Evolutionary conservation across 306 rosid genomes (phyloP).

Genomic region (Castanospermum australe): DNA sequence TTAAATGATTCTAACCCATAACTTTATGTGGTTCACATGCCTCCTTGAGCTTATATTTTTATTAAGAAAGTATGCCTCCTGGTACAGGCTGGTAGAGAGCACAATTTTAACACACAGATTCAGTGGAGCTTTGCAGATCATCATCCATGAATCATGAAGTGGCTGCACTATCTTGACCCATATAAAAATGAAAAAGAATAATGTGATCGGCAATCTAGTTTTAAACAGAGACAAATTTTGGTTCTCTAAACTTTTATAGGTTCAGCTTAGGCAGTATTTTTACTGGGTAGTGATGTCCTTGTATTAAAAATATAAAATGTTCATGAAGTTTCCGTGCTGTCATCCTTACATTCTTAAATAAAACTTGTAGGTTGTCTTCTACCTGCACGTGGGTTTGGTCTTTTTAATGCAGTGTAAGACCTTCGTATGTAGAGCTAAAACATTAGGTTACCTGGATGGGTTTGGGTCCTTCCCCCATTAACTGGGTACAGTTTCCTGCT

Average conservation of each 20-base stretch:
- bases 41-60: background rate
- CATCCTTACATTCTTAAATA: background rate
- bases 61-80: background rate
- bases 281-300: background rate
- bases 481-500: background rate
- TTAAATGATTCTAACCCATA: background rate
- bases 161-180: background rate
- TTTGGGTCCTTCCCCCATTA: background rate
- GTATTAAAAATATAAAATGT: background rate
- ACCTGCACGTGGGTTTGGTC: background rate
- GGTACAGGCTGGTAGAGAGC: background rate
- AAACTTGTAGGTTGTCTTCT: background rate
- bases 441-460: background rate
- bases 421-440: background rate
- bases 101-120: background rate
- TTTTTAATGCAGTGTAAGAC: background rate
- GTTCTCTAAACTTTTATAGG: background rate
- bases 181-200: background rate
- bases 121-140: background rate
- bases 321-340: background rate
- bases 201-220: background rate
- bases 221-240: background rate
- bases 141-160: slow-evolving; percentile 5
- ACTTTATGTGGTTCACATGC: background rate
- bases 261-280: background rate